phyloP scores from a whole-genome alignment of 2,329 filamentous ascomycete species.

The Massarina eburnea region DNA sequence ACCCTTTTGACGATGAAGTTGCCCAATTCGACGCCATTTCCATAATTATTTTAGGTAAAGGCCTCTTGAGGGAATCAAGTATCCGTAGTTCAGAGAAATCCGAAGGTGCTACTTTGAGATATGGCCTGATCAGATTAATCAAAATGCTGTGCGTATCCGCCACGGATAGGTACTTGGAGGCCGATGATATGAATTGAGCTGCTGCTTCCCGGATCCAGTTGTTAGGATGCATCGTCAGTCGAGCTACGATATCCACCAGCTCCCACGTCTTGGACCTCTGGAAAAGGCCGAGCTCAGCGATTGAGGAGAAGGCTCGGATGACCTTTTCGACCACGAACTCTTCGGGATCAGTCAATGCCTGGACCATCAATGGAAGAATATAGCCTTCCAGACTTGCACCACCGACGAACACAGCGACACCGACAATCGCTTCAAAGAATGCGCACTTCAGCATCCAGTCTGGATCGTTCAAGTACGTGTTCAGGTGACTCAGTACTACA shows the following conservation, averaged over 20 bases:
- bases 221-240: slow-evolving; percentile 92
- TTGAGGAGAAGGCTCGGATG: slow-evolving; percentile 80
- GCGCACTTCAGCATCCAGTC: slow-evolving; percentile 97
- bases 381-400: slow-evolving; percentile 91
- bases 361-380: slow-evolving; percentile 92
- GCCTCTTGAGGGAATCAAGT: slow-evolving; percentile 80
- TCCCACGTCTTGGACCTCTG: slow-evolving; percentile 86
- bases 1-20: slow-evolving; percentile 72
- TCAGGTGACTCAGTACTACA: slow-evolving; percentile 92
- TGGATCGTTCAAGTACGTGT: slow-evolving; percentile 93
- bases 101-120: slow-evolving; percentile 72
- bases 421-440: slow-evolving; percentile 94
- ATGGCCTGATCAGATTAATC: slow-evolving; percentile 76
- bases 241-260: slow-evolving; percentile 76
- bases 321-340: slow-evolving; percentile 93
- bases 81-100: slow-evolving; percentile 72
- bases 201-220: slow-evolving; percentile 92
- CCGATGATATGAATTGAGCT: slow-evolving; percentile 76
- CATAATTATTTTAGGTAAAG: slow-evolving; percentile 75
- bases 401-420: slow-evolving; percentile 87
- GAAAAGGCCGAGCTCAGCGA: slow-evolving; percentile 84
- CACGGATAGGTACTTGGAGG: slow-evolving; percentile 71
- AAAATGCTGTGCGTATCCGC: slow-evolving; percentile 85
- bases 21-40: slow-evolving; percentile 89
- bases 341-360: slow-evolving; percentile 88